These are phyloP conservation scores for Helianthus annuus DNA, from an alignment of 129 eudicot species.

Conservation along the genomic window DNA sequence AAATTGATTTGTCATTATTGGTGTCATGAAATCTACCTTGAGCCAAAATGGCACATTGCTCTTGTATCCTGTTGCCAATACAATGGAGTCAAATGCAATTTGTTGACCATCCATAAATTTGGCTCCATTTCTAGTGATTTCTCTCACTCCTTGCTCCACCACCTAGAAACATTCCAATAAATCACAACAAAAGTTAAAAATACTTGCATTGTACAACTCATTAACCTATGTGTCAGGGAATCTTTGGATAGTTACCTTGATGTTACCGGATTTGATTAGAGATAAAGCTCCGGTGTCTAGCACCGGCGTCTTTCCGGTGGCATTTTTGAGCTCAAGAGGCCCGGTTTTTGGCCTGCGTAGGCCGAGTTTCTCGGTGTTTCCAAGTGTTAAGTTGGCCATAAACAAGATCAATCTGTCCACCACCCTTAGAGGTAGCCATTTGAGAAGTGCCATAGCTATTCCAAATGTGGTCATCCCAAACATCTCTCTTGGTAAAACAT, in stretches of 20 bases:
- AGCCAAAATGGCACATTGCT: constrained; percentile 95
- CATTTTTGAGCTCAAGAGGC: constrained; percentile 82
- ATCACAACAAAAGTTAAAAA: constrained; percentile 15
- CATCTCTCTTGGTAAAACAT: constrained; percentile 90
- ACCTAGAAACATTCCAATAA: constrained; percentile 50
- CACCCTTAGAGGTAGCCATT: constrained; percentile 78
- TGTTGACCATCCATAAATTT: constrained; percentile 83
- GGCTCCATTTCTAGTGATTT: constrained; percentile 76
- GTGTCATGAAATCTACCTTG: constrained; percentile 53
- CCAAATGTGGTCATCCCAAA: constrained; percentile 85
- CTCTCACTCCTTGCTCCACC: constrained; percentile 66
- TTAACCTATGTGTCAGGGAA: constrained; percentile 28
- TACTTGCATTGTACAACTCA: not conserved
- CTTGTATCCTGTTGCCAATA: constrained; percentile 87
- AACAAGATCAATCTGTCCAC: constrained; percentile 73
- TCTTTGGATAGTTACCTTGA: constrained; percentile 58
- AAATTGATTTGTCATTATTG: not conserved
- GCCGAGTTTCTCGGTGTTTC: constrained; percentile 68
- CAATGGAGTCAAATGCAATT: constrained; percentile 69
- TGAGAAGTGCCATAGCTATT: constrained; percentile 69
- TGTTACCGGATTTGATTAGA: constrained; percentile 67
- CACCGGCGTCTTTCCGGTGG: constrained; percentile 87
- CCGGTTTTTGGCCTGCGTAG: constrained; percentile 84
- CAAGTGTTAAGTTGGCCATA: constrained; percentile 55
- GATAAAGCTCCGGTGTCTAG: constrained; percentile 87